Conservation (phyloP, 2,329 filamentous ascomycete genomes). For the Pyricularia grisea region DNA sequence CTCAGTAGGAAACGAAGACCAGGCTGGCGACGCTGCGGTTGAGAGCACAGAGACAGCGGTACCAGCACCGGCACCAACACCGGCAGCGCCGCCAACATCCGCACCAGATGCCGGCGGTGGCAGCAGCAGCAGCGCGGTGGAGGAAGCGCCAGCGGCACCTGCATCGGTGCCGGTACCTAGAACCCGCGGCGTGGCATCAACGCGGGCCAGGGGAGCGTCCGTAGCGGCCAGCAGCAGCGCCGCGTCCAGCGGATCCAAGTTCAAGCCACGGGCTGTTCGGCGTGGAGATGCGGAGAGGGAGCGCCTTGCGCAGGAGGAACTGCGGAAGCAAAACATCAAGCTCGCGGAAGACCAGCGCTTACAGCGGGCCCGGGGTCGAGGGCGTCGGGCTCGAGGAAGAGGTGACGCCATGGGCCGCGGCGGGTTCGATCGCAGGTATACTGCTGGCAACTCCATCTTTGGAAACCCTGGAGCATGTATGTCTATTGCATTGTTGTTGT, state of each 20-base stretch:
- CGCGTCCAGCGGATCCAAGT: slow-evolving; percentile 12
- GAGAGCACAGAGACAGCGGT: slow-evolving; percentile 6
- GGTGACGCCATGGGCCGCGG: slow-evolving; percentile 18
- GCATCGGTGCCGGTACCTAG: not conserved
- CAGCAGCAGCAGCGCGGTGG: not conserved
- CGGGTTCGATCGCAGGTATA: slow-evolving; percentile 17
- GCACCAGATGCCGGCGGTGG: not conserved
- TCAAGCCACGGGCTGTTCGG: slow-evolving; percentile 23
- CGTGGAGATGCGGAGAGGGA: slow-evolving; percentile 24
- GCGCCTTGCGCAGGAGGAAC: slow-evolving; percentile 24
- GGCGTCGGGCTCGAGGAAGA: slow-evolving; percentile 12
- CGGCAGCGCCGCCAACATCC: slow-evolving; percentile 4
- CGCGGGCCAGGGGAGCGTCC: not conserved
- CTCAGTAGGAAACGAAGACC: slow-evolving; percentile 3
- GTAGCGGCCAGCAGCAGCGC: not conserved
- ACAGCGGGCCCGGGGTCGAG: slow-evolving; percentile 13
- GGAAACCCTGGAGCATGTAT: slow-evolving; percentile 16
- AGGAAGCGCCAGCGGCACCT: not conserved
- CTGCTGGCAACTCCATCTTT: slow-evolving; percentile 26
- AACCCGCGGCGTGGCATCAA: not conserved
- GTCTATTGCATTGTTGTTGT: slow-evolving; percentile 8
- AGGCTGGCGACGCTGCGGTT: not conserved
- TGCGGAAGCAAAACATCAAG: slow-evolving; percentile 17
- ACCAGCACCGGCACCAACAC: slow-evolving; percentile 6
- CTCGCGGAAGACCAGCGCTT: slow-evolving; percentile 20